These are phyloP conservation scores for Podospora appendiculata DNA, from an alignment of 495 filamentous ascomycete genomes.

Conservation along the genomic window DNA sequence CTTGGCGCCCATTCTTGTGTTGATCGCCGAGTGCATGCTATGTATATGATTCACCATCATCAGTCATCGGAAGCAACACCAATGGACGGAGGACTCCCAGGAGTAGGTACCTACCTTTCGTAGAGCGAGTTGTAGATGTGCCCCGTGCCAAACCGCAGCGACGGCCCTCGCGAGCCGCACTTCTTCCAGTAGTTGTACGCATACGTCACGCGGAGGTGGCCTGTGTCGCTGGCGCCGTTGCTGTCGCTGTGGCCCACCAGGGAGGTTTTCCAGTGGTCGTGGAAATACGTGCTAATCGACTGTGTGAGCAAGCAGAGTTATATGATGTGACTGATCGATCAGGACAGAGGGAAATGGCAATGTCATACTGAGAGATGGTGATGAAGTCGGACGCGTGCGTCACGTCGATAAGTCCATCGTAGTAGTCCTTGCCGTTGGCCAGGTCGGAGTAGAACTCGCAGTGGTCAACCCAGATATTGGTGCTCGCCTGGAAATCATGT, in stretches of 20 bases:
- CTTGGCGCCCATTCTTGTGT: slow-evolving; percentile 59
- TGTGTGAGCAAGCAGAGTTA: not conserved
- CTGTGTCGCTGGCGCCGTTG: slow-evolving; percentile 39
- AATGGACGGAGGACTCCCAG: not conserved
- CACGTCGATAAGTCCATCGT: slow-evolving; percentile 60
- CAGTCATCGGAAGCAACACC: slow-evolving; percentile 4
- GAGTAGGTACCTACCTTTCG: slow-evolving; percentile 18
- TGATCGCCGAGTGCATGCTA: slow-evolving; percentile 49
- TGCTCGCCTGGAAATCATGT: slow-evolving; percentile 16
- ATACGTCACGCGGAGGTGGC: slow-evolving; percentile 52
- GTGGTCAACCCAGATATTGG: slow-evolving; percentile 64
- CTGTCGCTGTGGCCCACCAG: slow-evolving; percentile 54
- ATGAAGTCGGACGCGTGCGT: slow-evolving; percentile 46
- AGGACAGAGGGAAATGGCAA: not conserved
- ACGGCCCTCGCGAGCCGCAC: slow-evolving; percentile 52
- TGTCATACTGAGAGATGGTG: slow-evolving; percentile 34
- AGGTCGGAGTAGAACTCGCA: slow-evolving; percentile 53
- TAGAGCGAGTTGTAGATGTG: slow-evolving; percentile 42
- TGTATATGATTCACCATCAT: not conserved
- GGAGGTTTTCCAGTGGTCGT: slow-evolving; percentile 61
- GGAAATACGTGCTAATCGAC: slow-evolving; percentile 32
- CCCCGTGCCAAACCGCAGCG: slow-evolving; percentile 55
- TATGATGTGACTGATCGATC: too few relatives aligned
- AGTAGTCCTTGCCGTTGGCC: slow-evolving; percentile 55
- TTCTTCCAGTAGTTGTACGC: slow-evolving; percentile 57